These are phyloP conservation scores for Nelumbo lutea DNA, from an alignment of 164 flowering plant genomes.

Conservation along the genomic window DNA sequence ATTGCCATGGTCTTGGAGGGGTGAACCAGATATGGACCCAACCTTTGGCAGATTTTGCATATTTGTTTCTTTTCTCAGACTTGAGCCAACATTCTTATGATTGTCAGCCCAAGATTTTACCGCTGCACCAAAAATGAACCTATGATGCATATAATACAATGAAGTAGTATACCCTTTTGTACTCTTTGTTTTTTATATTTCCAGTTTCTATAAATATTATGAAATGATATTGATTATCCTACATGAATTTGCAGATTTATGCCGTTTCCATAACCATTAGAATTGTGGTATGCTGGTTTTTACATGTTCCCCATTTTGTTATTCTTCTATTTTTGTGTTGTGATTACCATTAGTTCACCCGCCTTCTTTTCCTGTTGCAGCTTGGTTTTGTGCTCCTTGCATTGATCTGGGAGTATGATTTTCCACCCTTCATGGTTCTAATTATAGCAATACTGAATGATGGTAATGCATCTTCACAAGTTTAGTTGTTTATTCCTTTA, in stretches of 20 bases:
- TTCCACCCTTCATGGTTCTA: constrained; percentile 93
- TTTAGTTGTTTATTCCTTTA: background rate
- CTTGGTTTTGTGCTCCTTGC: constrained; percentile 80
- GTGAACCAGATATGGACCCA: no score
- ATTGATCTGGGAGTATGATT: constrained; percentile 85
- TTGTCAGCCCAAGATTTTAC: no score
- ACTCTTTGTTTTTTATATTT: constrained; percentile 1
- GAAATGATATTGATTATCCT: constrained; percentile 6
- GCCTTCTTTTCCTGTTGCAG: constrained; percentile 35
- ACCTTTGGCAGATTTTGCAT: no score
- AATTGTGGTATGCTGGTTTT: constrained; percentile 71
- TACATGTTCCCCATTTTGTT: background rate
- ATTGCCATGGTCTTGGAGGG: no score
- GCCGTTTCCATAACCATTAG: constrained; percentile 91
- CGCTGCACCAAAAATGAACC: no score
- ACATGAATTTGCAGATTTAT: constrained; percentile 64
- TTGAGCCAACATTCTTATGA: no score
- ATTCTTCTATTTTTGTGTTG: background rate
- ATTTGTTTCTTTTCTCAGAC: no score
- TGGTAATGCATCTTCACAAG: constrained; percentile 39
- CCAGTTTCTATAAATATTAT: background rate
- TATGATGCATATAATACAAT: background rate
- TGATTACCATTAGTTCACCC: background rate
- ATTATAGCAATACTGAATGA: constrained; percentile 84
- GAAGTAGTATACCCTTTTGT: background rate